Evolutionary conservation across 306 rosid genomes (phyloP).

Genomic region (Calophaca sinica): DNA sequence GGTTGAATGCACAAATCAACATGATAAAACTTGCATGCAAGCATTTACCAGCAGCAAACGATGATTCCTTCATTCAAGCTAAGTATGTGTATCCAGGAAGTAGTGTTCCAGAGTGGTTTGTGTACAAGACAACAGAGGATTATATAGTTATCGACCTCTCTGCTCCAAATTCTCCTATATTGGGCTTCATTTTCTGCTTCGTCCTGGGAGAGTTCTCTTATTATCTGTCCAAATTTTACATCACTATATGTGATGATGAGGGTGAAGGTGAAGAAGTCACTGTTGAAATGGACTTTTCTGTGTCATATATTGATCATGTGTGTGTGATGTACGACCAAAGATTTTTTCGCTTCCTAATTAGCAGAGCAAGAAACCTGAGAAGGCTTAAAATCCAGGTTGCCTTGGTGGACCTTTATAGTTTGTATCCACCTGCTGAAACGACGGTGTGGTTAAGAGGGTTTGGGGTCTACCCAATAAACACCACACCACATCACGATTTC

Average conservation of each 20-base stretch:
- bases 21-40: neutral
- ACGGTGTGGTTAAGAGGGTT: neutral
- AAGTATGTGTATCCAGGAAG: slow-evolving; percentile 11
- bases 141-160: slow-evolving; percentile 35
- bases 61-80: neutral
- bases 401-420: too few relatives aligned
- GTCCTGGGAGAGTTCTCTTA: too few relatives aligned
- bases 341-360: neutral
- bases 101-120: slow-evolving; percentile 19
- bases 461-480: slow-evolving; percentile 7
- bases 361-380: neutral
- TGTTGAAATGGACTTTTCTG: too few relatives aligned
- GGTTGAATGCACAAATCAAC: slow-evolving; percentile 1
- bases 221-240: neutral
- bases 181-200: slow-evolving; percentile 26
- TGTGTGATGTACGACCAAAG: neutral
- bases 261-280: neutral
- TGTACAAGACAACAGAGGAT: neutral
- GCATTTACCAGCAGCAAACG: neutral
- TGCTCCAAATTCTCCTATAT: neutral
- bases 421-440: too few relatives aligned
- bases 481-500: neutral
- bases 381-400: neutral
- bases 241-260: neutral
- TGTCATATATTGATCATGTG: neutral